phyloP scores from a whole-genome alignment of 106 monocot genomes.

The Allium fistulosum region DNA sequence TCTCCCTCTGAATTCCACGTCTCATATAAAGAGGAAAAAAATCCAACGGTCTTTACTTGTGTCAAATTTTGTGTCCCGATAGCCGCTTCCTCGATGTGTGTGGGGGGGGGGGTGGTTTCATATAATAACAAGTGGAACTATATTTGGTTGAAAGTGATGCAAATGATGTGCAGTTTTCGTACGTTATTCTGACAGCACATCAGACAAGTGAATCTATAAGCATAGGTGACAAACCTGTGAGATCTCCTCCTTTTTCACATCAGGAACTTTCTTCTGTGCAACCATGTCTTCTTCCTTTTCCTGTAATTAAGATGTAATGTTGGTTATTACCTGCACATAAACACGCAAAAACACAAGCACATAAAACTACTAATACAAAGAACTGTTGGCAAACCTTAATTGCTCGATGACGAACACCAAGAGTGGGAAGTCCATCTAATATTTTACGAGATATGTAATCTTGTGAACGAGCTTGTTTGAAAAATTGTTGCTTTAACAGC shows the following conservation, averaged over 20 bases:
- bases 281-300: conserved; percentile 73
- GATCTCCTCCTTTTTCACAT: conserved; percentile 54
- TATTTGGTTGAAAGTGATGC: no score
- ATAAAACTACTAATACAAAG: no score
- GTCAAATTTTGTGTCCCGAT: no score
- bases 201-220: background rate
- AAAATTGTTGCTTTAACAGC: conserved; percentile 81
- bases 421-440: conserved; percentile 71
- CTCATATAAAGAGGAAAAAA: no score
- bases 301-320: conserved; percentile 21
- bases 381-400: conserved; percentile 39
- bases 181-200: no score
- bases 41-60: no score
- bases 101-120: no score
- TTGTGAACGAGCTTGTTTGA: conserved; percentile 79
- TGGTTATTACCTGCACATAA: background rate
- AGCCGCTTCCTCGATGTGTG: no score
- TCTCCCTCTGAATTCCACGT: no score
- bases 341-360: background rate
- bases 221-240: conserved; percentile 48
- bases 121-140: no score
- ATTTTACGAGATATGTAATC: conserved; percentile 63
- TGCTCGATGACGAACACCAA: conserved; percentile 67
- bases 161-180: no score
- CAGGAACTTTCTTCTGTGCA: conserved; percentile 78